Evolutionary conservation across 1,284 basidiomycete species (phyloP).

Genomic region (Ceratobasidium sp.): DNA sequence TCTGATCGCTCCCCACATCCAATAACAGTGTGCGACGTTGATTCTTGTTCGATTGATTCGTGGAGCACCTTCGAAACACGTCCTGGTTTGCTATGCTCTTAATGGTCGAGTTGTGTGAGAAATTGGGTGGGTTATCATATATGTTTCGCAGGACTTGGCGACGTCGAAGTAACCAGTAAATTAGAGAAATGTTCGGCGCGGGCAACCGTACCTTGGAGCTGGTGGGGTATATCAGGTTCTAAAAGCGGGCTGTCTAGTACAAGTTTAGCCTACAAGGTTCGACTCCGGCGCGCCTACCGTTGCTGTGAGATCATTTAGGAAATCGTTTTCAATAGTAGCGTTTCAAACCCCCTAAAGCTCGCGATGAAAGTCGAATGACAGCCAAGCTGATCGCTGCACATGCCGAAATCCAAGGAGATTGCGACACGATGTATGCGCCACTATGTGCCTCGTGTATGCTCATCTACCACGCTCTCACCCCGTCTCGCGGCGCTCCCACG

Average conservation of each 20-base stretch:
- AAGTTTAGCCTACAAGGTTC: conserved; percentile 1
- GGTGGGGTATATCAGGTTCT: neutral
- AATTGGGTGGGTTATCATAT: neutral
- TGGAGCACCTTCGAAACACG: conserved; percentile 40
- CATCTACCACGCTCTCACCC: conserved; percentile 15
- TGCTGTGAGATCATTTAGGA: too few relatives aligned
- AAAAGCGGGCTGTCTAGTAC: conserved; percentile 10
- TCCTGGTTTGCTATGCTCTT: conserved; percentile 18
- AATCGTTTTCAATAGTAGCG: neutral
- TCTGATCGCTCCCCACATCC: conserved; percentile 12
- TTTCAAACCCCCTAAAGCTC: neutral
- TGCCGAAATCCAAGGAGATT: conserved; percentile 17
- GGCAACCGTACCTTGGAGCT: conserved; percentile 8
- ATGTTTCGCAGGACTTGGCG: conserved; percentile 4
- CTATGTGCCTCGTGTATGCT: conserved; percentile 19
- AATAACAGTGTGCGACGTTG: neutral
- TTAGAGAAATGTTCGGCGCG: conserved; percentile 1
- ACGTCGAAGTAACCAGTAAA: too few relatives aligned
- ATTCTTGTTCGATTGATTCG: conserved; percentile 21
- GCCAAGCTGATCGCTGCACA: conserved; percentile 1
- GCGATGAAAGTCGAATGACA: conserved; percentile 7
- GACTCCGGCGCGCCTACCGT: conserved; percentile 24
- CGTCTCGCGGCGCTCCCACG: conserved; percentile 4
- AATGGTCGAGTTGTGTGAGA: conserved; percentile 10
- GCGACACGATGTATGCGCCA: conserved; percentile 32